Evolutionary conservation across 345 rosid species (phyloP).

Genomic region (Syzygium aromaticum): DNA sequence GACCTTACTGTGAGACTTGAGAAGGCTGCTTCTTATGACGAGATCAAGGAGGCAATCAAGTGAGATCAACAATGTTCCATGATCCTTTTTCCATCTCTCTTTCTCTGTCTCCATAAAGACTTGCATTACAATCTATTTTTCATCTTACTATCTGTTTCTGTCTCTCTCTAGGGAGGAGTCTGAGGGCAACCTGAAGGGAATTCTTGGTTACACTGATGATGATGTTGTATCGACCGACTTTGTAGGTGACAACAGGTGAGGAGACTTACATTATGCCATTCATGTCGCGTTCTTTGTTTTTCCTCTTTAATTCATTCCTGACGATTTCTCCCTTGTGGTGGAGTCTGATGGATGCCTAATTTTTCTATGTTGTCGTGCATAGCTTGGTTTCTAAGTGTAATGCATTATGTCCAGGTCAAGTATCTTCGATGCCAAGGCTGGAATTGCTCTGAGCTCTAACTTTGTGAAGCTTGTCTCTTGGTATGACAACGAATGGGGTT

Average conservation of each 20-base stretch:
- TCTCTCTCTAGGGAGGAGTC: constrained; percentile 37
- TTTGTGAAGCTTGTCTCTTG: constrained; percentile 43
- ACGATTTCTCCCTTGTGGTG: not conserved
- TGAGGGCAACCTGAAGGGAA: constrained; percentile 48
- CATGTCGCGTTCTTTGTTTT: not conserved
- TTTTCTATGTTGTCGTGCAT: not conserved
- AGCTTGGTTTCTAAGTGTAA: not conserved
- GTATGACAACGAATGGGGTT: constrained; percentile 56
- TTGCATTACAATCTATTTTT: not conserved
- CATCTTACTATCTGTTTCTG: not conserved
- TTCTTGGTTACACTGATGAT: constrained; percentile 55
- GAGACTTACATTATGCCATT: not conserved
- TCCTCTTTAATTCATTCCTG: not conserved
- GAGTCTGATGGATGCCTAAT: not conserved
- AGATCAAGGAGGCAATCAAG: constrained; percentile 55
- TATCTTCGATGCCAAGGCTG: constrained; percentile 56
- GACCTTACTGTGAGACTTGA: constrained; percentile 63
- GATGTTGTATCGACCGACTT: constrained; percentile 59
- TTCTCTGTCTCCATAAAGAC: not conserved
- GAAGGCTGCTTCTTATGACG: constrained; percentile 47
- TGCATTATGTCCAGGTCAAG: constrained; percentile 27
- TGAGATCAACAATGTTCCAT: constrained; percentile 4
- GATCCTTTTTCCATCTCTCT: not conserved
- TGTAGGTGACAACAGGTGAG: constrained; percentile 52
- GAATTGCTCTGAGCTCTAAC: constrained; percentile 29